phyloP scores from a whole-genome alignment of 176 grass and related monocot species.

The Oryza meridionalis region DNA sequence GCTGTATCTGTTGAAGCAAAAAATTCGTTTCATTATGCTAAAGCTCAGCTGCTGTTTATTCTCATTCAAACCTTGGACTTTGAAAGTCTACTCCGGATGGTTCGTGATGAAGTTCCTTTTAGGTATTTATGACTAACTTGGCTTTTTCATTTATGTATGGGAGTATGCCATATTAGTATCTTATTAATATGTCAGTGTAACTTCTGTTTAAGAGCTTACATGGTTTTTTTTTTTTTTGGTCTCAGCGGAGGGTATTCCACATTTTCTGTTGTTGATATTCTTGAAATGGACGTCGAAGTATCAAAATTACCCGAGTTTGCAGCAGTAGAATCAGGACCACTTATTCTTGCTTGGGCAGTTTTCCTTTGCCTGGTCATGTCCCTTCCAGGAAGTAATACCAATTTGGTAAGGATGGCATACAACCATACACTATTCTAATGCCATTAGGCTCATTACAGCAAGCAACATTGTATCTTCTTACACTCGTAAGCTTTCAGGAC shows the following conservation, averaged over 20 bases:
- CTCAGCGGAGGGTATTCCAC: slow-evolving; percentile 65
- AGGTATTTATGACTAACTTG: slow-evolving; percentile 54
- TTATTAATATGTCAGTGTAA: slow-evolving; percentile 9
- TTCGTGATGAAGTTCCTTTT: slow-evolving; percentile 82
- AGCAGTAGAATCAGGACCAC: slow-evolving; percentile 74
- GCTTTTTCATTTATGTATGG: slow-evolving; percentile 28
- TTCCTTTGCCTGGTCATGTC: slow-evolving; percentile 77
- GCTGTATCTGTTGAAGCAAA: slow-evolving; percentile 74
- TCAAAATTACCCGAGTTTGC: slow-evolving; percentile 71
- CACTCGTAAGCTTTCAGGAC: slow-evolving; percentile 54
- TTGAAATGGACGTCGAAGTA: slow-evolving; percentile 85
- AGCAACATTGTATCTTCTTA: slow-evolving; percentile 26
- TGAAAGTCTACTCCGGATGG: slow-evolving; percentile 78
- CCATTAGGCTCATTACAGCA: slow-evolving; percentile 3
- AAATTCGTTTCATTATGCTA: slow-evolving; percentile 74
- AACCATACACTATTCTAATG: slow-evolving; percentile 11
- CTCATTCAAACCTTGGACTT: slow-evolving; percentile 89
- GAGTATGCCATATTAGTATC: not conserved
- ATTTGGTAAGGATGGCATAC: slow-evolving; percentile 50
- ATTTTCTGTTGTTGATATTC: slow-evolving; percentile 84
- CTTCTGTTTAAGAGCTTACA: slow-evolving; percentile 23
- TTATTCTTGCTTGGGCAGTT: slow-evolving; percentile 87
- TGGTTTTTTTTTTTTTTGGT: slow-evolving; percentile 39
- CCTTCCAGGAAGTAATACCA: slow-evolving; percentile 64
- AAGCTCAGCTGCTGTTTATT: slow-evolving; percentile 85